Evolutionary conservation across 768 basidiomycete genomes (phyloP).

Genomic region (Basidioascus undulatus): DNA sequence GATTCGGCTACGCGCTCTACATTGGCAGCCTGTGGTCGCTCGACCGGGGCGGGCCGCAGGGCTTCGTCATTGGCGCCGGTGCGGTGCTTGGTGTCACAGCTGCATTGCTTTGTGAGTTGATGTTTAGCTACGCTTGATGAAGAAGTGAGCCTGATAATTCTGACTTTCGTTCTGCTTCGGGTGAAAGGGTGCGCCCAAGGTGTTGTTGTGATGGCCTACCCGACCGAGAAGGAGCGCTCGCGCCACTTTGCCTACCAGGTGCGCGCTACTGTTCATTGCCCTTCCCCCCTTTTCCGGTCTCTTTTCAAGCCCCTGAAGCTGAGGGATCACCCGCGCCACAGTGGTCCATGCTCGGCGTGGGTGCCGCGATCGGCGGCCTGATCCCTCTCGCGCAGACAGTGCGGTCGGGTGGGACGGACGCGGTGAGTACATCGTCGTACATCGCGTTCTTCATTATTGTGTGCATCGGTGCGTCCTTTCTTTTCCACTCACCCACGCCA

Average conservation of each 20-base stretch:
- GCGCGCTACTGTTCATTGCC: too few relatives aligned
- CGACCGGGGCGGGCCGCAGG: neutral
- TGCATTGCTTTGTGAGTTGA: neutral
- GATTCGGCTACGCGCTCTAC: too few relatives aligned
- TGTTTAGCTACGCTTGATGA: too few relatives aligned
- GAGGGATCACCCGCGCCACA: too few relatives aligned
- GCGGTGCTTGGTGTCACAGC: neutral
- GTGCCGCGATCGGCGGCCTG: neutral
- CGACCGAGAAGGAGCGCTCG: neutral
- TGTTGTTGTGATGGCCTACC: neutral
- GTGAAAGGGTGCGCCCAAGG: too few relatives aligned
- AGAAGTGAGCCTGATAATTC: too few relatives aligned
- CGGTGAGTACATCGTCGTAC: neutral
- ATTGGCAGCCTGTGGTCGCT: neutral
- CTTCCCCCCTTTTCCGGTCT: too few relatives aligned
- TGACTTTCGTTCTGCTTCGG: too few relatives aligned
- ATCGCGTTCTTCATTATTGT: too few relatives aligned
- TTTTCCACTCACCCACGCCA: neutral
- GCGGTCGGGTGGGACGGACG: neutral
- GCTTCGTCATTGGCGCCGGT: neutral
- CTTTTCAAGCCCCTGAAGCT: too few relatives aligned
- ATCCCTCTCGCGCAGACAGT: neutral
- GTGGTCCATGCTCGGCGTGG: neutral
- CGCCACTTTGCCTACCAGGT: too few relatives aligned
- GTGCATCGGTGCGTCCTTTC: neutral